These are phyloP conservation scores for Aspergillus fumigatus DNA, from an alignment of 2,329 filamentous ascomycete genomes.

Conservation along the genomic window DNA sequence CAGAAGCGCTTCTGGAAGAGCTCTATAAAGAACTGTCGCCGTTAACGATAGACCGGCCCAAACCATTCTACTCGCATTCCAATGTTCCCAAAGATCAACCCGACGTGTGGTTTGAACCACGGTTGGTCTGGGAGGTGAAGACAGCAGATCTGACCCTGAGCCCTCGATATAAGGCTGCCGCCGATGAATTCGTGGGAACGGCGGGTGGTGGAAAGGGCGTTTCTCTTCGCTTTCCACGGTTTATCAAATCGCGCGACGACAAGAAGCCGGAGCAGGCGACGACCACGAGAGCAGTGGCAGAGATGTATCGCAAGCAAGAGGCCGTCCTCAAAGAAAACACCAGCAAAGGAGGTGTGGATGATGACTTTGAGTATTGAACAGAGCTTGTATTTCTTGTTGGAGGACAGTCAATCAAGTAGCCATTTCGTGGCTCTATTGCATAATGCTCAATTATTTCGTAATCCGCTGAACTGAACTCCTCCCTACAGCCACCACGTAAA, in stretches of 20 bases:
- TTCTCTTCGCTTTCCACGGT: conserved; percentile 84
- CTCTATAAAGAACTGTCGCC: conserved; percentile 70
- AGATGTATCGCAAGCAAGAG: conserved; percentile 97
- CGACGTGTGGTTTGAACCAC: conserved; percentile 96
- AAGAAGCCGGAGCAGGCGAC: conserved; percentile 94
- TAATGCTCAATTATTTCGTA: not conserved
- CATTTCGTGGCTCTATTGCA: not conserved
- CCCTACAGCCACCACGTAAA: not conserved
- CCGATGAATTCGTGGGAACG: conserved; percentile 70
- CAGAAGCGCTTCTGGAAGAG: conserved; percentile 86
- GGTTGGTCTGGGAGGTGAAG: conserved; percentile 95
- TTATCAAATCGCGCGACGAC: conserved; percentile 87
- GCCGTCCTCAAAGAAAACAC: conserved; percentile 78
- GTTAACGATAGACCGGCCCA: conserved; percentile 80
- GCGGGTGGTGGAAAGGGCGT: conserved; percentile 70
- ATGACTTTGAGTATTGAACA: conserved; percentile 89
- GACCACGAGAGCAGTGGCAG: conserved; percentile 76
- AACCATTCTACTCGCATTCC: conserved; percentile 91
- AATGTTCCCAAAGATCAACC: conserved; percentile 84
- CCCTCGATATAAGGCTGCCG: conserved; percentile 88
- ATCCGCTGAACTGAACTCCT: not conserved
- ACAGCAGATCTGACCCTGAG: conserved; percentile 91
- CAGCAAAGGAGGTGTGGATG: conserved; percentile 84
- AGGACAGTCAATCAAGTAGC: not conserved
- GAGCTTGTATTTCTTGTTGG: not conserved